These are phyloP conservation scores for Mycosphaerelloides madeirae DNA, from an alignment of 2,329 filamentous ascomycete genomes.

Conservation along the genomic window DNA sequence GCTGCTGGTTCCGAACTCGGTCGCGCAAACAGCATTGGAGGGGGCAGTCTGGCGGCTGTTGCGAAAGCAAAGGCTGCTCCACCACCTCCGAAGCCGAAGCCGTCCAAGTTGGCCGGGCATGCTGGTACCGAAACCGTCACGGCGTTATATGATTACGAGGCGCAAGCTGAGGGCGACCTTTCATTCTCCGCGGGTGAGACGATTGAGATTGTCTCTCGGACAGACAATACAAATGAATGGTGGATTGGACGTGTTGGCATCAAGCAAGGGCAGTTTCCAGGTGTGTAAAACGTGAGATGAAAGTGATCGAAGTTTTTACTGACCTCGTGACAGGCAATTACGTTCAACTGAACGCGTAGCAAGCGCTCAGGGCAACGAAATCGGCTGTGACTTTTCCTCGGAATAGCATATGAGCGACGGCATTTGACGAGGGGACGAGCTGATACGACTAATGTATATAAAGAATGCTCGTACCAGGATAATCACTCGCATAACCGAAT, in stretches of 20 bases:
- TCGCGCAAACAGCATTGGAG: constrained; percentile 31
- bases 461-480: no score
- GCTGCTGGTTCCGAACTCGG: constrained; percentile 22
- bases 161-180: constrained; percentile 88
- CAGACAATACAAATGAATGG: constrained; percentile 85
- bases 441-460: constrained; percentile 2
- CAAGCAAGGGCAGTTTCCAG: constrained; percentile 87
- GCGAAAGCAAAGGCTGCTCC: constrained; percentile 48
- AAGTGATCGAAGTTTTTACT: background rate
- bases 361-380: constrained; percentile 1
- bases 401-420: no score
- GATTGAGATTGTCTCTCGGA: constrained; percentile 81
- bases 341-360: constrained; percentile 39
- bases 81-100: constrained; percentile 57
- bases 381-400: background rate
- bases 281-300: constrained; percentile 49
- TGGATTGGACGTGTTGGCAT: constrained; percentile 81
- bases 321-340: constrained; percentile 40
- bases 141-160: constrained; percentile 92
- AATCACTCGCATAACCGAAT: no score
- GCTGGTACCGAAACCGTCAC: constrained; percentile 73
- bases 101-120: constrained; percentile 60
- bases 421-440: no score
- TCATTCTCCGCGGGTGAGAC: constrained; percentile 83
- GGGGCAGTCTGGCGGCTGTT: constrained; percentile 38